Conservation (phyloP, 306 rosid genomes). For the Lathyrus tuberosus region DNA sequence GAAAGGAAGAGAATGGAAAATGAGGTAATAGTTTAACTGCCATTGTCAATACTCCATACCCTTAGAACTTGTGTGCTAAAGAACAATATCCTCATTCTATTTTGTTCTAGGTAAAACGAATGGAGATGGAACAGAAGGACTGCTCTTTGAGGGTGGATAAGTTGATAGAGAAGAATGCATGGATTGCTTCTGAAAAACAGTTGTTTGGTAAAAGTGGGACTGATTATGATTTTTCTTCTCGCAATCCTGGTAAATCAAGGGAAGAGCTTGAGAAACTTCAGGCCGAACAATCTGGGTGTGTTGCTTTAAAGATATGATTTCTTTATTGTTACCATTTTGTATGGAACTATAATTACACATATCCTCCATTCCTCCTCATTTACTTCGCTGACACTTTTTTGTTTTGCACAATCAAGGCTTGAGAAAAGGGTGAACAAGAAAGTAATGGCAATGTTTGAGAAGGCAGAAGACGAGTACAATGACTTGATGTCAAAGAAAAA, state of each 20-base stretch:
- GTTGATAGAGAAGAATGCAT: slow-evolving; percentile 86
- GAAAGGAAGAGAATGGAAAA: slow-evolving; percentile 95
- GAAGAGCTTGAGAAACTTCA: slow-evolving; percentile 76
- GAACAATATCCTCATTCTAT: slow-evolving; percentile 29
- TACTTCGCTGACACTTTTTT: slow-evolving; percentile 37
- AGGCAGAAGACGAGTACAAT: slow-evolving; percentile 99
- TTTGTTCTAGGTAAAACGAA: slow-evolving; percentile 66
- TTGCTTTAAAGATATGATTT: slow-evolving; percentile 30
- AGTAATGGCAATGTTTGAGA: slow-evolving; percentile 99
- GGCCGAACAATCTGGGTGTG: slow-evolving; percentile 90
- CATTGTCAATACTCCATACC: background rate
- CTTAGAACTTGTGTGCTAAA: slow-evolving; percentile 38
- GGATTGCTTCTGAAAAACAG: slow-evolving; percentile 91
- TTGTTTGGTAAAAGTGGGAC: slow-evolving; percentile 84
- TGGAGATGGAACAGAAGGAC: slow-evolving; percentile 88
- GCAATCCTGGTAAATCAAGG: slow-evolving; percentile 72
- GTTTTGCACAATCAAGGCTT: slow-evolving; percentile 57
- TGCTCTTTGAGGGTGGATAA: slow-evolving; percentile 84
- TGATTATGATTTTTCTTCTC: slow-evolving; percentile 83
- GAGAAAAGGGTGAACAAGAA: slow-evolving; percentile 99
- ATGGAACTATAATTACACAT: slow-evolving; percentile 11
- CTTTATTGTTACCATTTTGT: slow-evolving; percentile 17
- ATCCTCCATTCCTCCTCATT: slow-evolving; percentile 6
- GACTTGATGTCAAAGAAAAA: slow-evolving; percentile 92
- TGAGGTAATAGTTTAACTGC: slow-evolving; percentile 58